phyloP scores from a whole-genome alignment of 2,329 filamentous ascomycete genomes.

The Nemania serpens region DNA sequence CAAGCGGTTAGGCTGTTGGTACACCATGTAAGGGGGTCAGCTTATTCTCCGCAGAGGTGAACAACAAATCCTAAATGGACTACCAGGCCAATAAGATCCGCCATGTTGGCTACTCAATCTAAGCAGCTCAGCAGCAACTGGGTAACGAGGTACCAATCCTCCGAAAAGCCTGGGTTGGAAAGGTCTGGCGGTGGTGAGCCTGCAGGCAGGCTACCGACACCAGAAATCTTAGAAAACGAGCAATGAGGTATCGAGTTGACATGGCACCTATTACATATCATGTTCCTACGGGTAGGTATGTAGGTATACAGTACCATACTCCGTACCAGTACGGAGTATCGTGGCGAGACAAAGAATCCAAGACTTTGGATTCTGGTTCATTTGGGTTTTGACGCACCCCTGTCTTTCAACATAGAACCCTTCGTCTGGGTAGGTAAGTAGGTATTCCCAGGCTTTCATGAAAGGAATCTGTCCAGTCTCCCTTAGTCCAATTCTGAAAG shows the following conservation, averaged over 20 bases:
- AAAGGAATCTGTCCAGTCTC: not conserved
- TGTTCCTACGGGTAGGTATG: not conserved
- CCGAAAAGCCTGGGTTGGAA: not conserved
- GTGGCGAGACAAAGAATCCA: too few species aligned
- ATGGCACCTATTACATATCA: conserved; percentile 6
- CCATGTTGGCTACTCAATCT: not conserved
- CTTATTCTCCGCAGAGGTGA: conserved; percentile 31
- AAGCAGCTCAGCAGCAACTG: conserved; percentile 6
- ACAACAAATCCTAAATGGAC: conserved; percentile 29
- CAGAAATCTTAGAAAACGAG: not conserved
- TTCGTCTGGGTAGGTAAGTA: too few species aligned
- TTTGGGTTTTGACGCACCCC: too few species aligned
- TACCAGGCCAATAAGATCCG: conserved; percentile 21
- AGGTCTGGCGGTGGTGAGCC: not conserved
- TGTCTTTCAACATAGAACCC: too few species aligned
- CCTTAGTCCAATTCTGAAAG: not conserved
- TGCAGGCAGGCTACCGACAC: not conserved
- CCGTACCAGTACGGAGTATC: not conserved
- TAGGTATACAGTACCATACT: not conserved
- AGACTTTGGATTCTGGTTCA: too few species aligned
- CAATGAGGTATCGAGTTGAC: conserved; percentile 1
- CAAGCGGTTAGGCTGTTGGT: conserved; percentile 13
- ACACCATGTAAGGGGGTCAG: conserved; percentile 6
- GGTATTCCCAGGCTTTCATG: too few species aligned
- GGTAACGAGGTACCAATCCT: conserved; percentile 28